Evolutionary conservation across 2,329 filamentous ascomycete species (phyloP).

Genomic region (Dothideomycetidae sp.): DNA sequence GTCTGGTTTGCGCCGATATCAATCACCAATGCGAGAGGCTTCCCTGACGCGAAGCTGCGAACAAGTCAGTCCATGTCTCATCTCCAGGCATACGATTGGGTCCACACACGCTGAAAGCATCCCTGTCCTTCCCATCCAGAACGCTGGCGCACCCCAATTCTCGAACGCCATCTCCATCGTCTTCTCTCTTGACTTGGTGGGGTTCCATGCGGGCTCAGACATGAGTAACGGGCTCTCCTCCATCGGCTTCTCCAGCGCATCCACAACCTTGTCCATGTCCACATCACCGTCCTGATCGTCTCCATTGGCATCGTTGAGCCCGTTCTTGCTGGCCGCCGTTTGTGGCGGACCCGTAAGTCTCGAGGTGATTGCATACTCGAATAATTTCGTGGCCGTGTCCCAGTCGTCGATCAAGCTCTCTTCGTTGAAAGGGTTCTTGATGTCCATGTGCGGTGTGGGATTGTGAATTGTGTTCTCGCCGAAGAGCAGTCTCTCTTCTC

Average conservation of each 20-base stretch:
- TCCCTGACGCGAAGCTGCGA: slow-evolving; percentile 66
- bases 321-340: slow-evolving; percentile 58
- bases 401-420: slow-evolving; percentile 92
- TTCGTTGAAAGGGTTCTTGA: slow-evolving; percentile 80
- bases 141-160: slow-evolving; percentile 86
- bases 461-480: slow-evolving; percentile 83
- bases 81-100: neutral
- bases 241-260: slow-evolving; percentile 56
- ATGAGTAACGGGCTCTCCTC: slow-evolving; percentile 83
- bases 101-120: slow-evolving; percentile 59
- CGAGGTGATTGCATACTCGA: slow-evolving; percentile 85
- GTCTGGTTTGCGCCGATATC: slow-evolving; percentile 83
- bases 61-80: slow-evolving; percentile 13
- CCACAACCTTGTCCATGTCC: slow-evolving; percentile 47
- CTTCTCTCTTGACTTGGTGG: slow-evolving; percentile 76
- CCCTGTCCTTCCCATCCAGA: slow-evolving; percentile 80
- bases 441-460: slow-evolving; percentile 60
- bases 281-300: slow-evolving; percentile 39
- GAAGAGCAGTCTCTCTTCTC: slow-evolving; percentile 47
- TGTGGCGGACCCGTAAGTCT: slow-evolving; percentile 66
- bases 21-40: slow-evolving; percentile 81
- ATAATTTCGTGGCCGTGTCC: slow-evolving; percentile 78
- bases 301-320: slow-evolving; percentile 49
- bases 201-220: slow-evolving; percentile 91
- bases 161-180: slow-evolving; percentile 95